phyloP scores from a whole-genome alignment of 2,329 filamentous ascomycete genomes.

The Gaeumannomyces tritici region DNA sequence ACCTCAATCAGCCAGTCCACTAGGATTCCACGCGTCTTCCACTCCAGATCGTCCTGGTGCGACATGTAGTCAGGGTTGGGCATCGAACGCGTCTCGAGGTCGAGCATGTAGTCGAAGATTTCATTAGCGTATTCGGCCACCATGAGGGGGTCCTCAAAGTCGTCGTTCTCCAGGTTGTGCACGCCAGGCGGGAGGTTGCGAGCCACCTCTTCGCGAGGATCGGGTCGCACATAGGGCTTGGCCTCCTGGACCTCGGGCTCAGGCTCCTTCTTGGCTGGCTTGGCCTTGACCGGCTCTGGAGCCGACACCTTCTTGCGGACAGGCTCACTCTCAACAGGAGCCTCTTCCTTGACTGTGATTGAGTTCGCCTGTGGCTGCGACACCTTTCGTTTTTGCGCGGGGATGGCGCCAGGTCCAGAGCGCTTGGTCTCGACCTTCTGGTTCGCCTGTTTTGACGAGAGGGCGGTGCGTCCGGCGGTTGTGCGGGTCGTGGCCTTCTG shows the following conservation, averaged over 20 bases:
- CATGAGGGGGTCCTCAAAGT: conserved; percentile 91
- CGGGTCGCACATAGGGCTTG: background rate
- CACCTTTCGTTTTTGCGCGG: conserved; percentile 59
- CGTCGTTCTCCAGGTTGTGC: conserved; percentile 72
- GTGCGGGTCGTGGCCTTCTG: conserved; percentile 57
- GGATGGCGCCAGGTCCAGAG: conserved; percentile 58
- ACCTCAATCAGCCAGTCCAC: conserved; percentile 98
- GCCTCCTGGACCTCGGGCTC: conserved; percentile 20
- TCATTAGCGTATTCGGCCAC: conserved; percentile 94
- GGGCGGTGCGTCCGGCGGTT: conserved; percentile 38
- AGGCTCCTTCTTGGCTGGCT: conserved; percentile 24
- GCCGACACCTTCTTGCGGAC: conserved; percentile 45
- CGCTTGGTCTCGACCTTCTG: conserved; percentile 68
- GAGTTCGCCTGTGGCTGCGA: conserved; percentile 27
- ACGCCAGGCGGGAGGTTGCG: conserved; percentile 22
- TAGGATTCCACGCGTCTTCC: conserved; percentile 96
- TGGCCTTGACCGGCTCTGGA: conserved; percentile 32
- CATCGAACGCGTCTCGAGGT: conserved; percentile 68
- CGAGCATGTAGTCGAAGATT: conserved; percentile 91
- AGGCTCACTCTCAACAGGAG: conserved; percentile 53
- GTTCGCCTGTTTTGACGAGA: conserved; percentile 28
- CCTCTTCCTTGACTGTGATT: conserved; percentile 47
- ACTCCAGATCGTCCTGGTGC: conserved; percentile 88
- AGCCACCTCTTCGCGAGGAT: background rate
- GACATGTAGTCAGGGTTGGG: conserved; percentile 94